phyloP scores from a whole-genome alignment of 345 rosid species.

The Salix arbutifolia region DNA sequence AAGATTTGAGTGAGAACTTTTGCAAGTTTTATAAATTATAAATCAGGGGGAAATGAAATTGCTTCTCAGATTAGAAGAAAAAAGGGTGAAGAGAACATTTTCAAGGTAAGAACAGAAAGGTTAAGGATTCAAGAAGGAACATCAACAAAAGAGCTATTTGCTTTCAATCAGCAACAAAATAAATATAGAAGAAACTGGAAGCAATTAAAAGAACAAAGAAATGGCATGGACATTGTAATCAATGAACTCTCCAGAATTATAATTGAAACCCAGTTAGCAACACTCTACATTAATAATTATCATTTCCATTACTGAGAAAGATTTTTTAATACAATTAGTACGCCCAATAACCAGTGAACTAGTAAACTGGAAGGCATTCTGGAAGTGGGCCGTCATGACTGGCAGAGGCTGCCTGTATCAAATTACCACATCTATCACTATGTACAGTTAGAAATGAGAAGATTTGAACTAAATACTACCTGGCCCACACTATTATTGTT shows the following conservation, averaged over 20 bases:
- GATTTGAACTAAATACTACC: constrained; percentile 35
- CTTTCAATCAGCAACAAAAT: neutral
- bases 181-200: neutral
- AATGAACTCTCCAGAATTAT: neutral
- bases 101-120: neutral
- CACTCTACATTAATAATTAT: neutral
- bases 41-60: neutral
- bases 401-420: neutral
- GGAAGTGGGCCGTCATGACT: neutral
- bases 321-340: neutral
- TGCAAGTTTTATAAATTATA: neutral
- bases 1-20: neutral
- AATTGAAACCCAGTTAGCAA: neutral
- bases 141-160: neutral
- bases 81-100: neutral
- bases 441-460: neutral
- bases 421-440: neutral
- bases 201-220: neutral
- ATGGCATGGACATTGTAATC: neutral
- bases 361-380: neutral
- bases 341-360: neutral
- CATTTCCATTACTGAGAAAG: neutral
- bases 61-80: neutral
- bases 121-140: neutral
- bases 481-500: constrained; percentile 67